Base-by-base conservation (phyloP, 805 yeast genomes). In the Saturnispora serradocipensis region DNA sequence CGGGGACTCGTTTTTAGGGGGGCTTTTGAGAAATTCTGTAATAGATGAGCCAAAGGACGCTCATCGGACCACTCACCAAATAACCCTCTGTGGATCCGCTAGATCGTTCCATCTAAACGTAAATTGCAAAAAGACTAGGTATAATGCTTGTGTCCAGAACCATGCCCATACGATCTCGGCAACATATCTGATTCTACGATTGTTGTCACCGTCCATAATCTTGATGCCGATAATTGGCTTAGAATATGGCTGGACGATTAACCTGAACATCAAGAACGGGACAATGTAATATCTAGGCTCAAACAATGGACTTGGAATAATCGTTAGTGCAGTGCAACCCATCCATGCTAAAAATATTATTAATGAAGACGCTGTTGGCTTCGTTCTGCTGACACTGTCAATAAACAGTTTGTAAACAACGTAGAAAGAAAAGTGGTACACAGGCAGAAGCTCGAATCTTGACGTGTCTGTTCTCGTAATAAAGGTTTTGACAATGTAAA, bases 281-380 rank as follows among this genome's bases (percentile, higher is more conserved):
- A 88, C 59, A 46, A 91, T 86, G 65, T 84, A 93, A 65, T 93
- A 93, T 53, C 99, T 77, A 46, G 97, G 96, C 67, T 93, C 99
- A 61, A 93, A 82, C 56, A 93, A 72, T 5, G 98, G 99, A 0
- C 97, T 83, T 20, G 98, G 97, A 0, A 86, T 77, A 20, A 93
- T 72, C 0, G 93, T 84, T 5, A 80, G 64, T 1, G 73, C 59
- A 0, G 79, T 71, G 43, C 89, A 82, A 0, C 67, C 65, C 2
- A 80, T 50, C 53, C 74, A 81, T 0, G 81, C 76, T 5, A 78
- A 48, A 42, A 76, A 72, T n/a, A 83, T 64, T 4, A 74, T 58
- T 2, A 67, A 59, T 9, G 67, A 63, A 4, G 63, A 59, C 4
- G 56, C 45, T 16, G 62, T 58, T 40, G 52, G 43, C 25, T 45